Percentiles rank a stretch among this genome's conserved stretches.
Conservation (phyloP, 306 rosid species). For the Pyrus pyrifolia region DNA sequence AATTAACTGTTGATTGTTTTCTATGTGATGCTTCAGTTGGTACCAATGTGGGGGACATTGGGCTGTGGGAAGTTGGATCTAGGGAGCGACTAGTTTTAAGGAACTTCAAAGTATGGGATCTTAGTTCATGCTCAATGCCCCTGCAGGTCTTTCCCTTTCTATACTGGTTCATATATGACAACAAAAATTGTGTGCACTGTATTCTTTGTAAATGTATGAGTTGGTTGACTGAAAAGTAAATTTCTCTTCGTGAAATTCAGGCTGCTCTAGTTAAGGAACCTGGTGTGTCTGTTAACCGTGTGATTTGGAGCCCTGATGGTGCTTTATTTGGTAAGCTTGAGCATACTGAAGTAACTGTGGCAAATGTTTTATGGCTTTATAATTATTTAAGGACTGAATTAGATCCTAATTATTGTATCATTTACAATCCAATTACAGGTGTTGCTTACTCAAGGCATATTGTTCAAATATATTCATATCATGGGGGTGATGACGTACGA, state of each 20-base stretch:
- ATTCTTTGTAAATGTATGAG: neutral
- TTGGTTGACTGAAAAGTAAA: constrained; percentile 12
- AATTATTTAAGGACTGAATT: constrained; percentile 1
- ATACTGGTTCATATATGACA: neutral
- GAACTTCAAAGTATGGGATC: constrained; percentile 96
- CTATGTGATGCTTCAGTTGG: constrained; percentile 57
- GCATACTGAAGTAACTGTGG: constrained; percentile 12
- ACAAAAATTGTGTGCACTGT: neutral
- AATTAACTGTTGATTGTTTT: neutral
- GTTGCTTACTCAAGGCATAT: constrained; percentile 95
- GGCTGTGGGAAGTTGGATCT: constrained; percentile 96
- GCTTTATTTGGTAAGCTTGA: constrained; percentile 68
- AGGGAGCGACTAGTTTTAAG: constrained; percentile 71
- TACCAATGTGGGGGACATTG: constrained; percentile 88
- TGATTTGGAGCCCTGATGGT: constrained; percentile 98
- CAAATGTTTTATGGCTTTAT: constrained; percentile 5
- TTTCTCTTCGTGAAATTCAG: constrained; percentile 42
- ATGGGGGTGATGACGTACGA: constrained; percentile 59
- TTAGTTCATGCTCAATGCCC: constrained; percentile 78
- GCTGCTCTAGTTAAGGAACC: constrained; percentile 94
- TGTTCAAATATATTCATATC: constrained; percentile 88
- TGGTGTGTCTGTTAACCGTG: constrained; percentile 90
- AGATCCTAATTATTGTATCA: constrained; percentile 1
- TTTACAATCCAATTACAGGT: constrained; percentile 38
- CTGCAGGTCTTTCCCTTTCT: constrained; percentile 58